Evolutionary conservation across 805 yeast genomes (phyloP), one percentile per base, ranked within the genome.

Genomic region (Danielozyma ontarioensis): DNA sequence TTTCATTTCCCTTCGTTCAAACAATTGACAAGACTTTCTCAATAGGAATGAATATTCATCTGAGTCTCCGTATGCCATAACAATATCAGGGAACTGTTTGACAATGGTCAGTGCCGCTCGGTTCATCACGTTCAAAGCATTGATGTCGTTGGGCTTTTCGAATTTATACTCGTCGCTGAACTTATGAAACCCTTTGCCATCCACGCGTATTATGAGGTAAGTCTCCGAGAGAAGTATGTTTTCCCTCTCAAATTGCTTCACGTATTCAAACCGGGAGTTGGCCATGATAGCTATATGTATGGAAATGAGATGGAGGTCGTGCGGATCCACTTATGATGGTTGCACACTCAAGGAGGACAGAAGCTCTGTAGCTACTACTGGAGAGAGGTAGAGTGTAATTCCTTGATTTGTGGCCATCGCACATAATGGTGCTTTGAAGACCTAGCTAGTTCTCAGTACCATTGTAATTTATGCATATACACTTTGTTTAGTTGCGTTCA

Each of bases 101-200:
- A 84, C 72, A 8, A 88, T 70, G 30, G 74, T 71, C 39, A 54
- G 46, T 0, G 97, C 97, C 3, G 95, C 78, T 2, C 70, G 64
- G 59, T 88, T 93, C 88, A 93, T 88, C 39, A 88, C 73, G 2
- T 65, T 59, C 21, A 93, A 57, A 0, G 97, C 97, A 16, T 77
- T 53, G 17, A 57, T 40, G 58, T 93, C 98, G 51, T 93, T 93
- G 3, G 98, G 98, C 53, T 93, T 93, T 2, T 57, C 74, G 55
- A 93, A 90, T 3, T 75, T 58, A 55, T 93, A 93, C 36, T 64
- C 60, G 24, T 71, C 71, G 2, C 95, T 79, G 46, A 93, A 82
- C 46, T 78, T 80, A 59, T 93, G 98, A 55, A 93, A 93, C 16
- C 96, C 95, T 42, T 93, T 74, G 1, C 98, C 98, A 51, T 93